Percentiles rank a stretch among this genome's conserved stretches.
These are phyloP conservation scores for Fusarium domesticum DNA, from an alignment of 2,329 filamentous ascomycete species.

Conservation along the genomic window DNA sequence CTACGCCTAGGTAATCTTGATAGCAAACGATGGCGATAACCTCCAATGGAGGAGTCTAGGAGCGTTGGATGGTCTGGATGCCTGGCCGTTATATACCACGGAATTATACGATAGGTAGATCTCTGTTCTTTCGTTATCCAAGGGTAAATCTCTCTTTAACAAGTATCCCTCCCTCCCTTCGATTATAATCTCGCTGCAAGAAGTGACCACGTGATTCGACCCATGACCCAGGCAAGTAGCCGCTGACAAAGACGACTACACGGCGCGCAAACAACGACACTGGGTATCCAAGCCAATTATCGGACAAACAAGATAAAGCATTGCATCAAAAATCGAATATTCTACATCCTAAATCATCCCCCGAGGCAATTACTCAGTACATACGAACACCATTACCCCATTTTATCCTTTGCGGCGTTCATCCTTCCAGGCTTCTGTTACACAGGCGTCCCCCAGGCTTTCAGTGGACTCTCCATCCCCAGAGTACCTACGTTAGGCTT, in stretches of 20 bases:
- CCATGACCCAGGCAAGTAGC: background rate
- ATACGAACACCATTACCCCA: background rate
- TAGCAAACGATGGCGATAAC: too few relatives aligned
- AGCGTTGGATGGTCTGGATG: too few relatives aligned
- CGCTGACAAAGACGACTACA: constrained; percentile 13
- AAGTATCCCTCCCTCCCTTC: too few relatives aligned
- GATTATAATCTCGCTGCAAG: background rate
- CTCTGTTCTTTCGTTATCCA: too few relatives aligned
- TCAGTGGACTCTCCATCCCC: constrained; percentile 14
- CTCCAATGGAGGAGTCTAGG: too few relatives aligned
- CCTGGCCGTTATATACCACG: too few relatives aligned
- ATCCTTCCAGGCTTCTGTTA: constrained; percentile 20
- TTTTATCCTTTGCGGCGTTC: constrained; percentile 9
- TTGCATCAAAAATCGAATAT: background rate
- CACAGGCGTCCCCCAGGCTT: constrained; percentile 18
- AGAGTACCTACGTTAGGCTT: constrained; percentile 14
- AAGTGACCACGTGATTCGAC: constrained; percentile 10
- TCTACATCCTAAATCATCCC: constrained; percentile 4
- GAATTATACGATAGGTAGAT: too few relatives aligned
- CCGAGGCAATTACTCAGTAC: background rate
- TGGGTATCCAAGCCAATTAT: background rate
- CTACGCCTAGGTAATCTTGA: too few relatives aligned
- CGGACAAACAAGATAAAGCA: background rate
- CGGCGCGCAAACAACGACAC: background rate
- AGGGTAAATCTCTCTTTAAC: too few relatives aligned